A percentile compares a stretch with the other conserved stretches of the same genome.
phyloP scores from a whole-genome alignment of 306 rosid species.

The Vachellia pachyceras region DNA sequence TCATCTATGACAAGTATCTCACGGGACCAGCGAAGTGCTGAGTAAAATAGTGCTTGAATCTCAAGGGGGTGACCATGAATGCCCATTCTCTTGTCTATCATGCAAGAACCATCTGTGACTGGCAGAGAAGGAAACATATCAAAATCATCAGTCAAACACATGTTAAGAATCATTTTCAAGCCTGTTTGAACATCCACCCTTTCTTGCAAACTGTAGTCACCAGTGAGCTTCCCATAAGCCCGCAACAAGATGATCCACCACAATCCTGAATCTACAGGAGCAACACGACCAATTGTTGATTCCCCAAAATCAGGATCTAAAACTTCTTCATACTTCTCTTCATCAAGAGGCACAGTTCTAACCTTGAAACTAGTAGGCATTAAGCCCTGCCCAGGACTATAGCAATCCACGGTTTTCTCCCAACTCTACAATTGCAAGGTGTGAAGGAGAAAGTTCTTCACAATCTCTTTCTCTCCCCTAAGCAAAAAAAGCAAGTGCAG shows the following conservation, averaged over 20 bases:
- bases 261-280: slow-evolving; percentile 98
- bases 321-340: slow-evolving; percentile 67
- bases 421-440: slow-evolving; percentile 98
- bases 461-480: slow-evolving; percentile 79
- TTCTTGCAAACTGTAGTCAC: slow-evolving; percentile 83
- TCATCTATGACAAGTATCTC: slow-evolving; percentile 75
- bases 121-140: slow-evolving; percentile 94
- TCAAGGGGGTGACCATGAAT: slow-evolving; percentile 99
- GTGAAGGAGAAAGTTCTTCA: slow-evolving; percentile 87
- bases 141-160: slow-evolving; percentile 90
- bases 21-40: slow-evolving; percentile 86
- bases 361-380: slow-evolving; percentile 99
- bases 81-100: slow-evolving; percentile 99
- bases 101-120: slow-evolving; percentile 99
- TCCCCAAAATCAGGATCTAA: slow-evolving; percentile 98
- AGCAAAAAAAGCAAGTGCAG: slow-evolving; percentile 97
- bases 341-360: slow-evolving; percentile 57
- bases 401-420: slow-evolving; percentile 98
- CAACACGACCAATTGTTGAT: slow-evolving; percentile 99
- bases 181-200: slow-evolving; percentile 95
- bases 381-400: slow-evolving; percentile 97
- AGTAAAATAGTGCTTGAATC: slow-evolving; percentile 94
- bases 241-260: slow-evolving; percentile 96
- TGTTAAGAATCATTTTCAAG: slow-evolving; percentile 82
- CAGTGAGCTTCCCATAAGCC: slow-evolving; percentile 91